phyloP scores from a whole-genome alignment of 1,139 yeast genomes.

The Lizanozyma gosingica region DNA sequence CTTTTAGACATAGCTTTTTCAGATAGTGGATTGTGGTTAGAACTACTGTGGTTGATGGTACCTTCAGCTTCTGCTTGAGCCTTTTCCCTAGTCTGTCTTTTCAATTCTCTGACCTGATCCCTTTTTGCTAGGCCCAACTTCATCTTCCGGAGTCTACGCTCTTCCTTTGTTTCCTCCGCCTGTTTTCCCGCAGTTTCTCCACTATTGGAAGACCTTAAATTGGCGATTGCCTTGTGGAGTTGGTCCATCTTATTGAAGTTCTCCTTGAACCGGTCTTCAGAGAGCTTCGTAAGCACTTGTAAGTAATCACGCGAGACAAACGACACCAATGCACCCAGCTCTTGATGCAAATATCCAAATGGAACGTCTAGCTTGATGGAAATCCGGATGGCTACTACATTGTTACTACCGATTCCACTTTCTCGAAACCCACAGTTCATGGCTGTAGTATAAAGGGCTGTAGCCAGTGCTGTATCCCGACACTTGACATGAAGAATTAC shows the following conservation, averaged over 20 bases:
- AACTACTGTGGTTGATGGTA: too few relatives aligned
- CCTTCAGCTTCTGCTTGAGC: too few relatives aligned
- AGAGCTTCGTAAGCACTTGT: slow-evolving; percentile 36
- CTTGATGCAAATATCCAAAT: slow-evolving; percentile 43
- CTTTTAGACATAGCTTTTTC: slow-evolving; percentile 4
- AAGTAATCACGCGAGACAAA: slow-evolving; percentile 46
- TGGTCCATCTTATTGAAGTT: slow-evolving; percentile 48
- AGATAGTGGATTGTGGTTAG: too few relatives aligned
- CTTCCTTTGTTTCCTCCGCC: slow-evolving; percentile 33
- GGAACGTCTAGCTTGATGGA: slow-evolving; percentile 69
- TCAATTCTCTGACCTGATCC: slow-evolving; percentile 18
- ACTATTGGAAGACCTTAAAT: slow-evolving; percentile 14
- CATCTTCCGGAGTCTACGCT: slow-evolving; percentile 50
- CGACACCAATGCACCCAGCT: slow-evolving; percentile 18
- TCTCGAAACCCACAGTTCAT: slow-evolving; percentile 85
- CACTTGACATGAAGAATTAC: slow-evolving; percentile 79
- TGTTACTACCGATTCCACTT: slow-evolving; percentile 74
- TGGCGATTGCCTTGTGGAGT: slow-evolving; percentile 34
- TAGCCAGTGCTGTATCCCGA: slow-evolving; percentile 49
- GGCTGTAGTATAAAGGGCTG: slow-evolving; percentile 55
- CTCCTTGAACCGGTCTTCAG: slow-evolving; percentile 54
- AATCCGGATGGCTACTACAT: slow-evolving; percentile 69
- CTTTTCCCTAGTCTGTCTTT: slow-evolving; percentile 12
- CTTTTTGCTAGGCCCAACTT: slow-evolving; percentile 52
- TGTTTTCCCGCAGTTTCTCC: slow-evolving; percentile 7